Evolutionary conservation across 2,329 filamentous ascomycete genomes (phyloP).

Genomic region (Cordyceps cateniannulata): DNA sequence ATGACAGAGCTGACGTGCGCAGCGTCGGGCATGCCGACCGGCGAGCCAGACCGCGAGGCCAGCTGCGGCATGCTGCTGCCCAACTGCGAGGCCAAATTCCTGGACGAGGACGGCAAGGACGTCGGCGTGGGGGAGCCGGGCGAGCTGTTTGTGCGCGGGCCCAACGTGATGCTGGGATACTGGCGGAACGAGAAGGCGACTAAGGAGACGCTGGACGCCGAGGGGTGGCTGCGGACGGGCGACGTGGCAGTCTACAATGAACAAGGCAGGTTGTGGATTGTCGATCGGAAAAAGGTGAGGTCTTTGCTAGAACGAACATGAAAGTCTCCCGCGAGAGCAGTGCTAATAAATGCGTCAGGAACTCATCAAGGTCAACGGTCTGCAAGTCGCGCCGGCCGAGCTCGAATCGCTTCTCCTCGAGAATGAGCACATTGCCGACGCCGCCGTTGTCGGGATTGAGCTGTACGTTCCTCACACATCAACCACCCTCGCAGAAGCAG

Average conservation of each 20-base stretch:
- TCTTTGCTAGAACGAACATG: background rate
- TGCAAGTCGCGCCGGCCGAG: conserved; percentile 56
- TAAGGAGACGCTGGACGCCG: conserved; percentile 38
- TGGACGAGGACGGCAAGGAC: conserved; percentile 47
- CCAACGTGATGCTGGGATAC: conserved; percentile 53
- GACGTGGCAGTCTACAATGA: conserved; percentile 46
- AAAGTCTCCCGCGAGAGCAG: no score
- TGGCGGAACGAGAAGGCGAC: conserved; percentile 52
- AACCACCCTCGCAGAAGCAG: background rate
- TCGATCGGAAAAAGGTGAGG: conserved; percentile 41
- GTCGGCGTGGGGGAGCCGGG: conserved; percentile 40
- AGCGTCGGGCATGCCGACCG: conserved; percentile 34
- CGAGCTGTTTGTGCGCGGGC: conserved; percentile 48
- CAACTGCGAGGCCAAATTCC: conserved; percentile 46
- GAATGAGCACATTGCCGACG: conserved; percentile 45
- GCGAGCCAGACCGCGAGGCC: conserved; percentile 30
- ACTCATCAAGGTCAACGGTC: conserved; percentile 52
- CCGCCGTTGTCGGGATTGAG: conserved; percentile 48
- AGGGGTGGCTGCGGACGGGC: conserved; percentile 55
- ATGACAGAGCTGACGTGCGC: conserved; percentile 50
- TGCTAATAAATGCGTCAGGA: conserved; percentile 33
- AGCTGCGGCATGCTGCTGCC: conserved; percentile 47
- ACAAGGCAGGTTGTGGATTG: conserved; percentile 39
- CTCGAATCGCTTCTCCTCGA: conserved; percentile 45
- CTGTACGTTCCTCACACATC: conserved; percentile 29